Evolutionary conservation across 208 protist species (phyloP).

Genomic region (Wallacemonas sp.): DNA sequence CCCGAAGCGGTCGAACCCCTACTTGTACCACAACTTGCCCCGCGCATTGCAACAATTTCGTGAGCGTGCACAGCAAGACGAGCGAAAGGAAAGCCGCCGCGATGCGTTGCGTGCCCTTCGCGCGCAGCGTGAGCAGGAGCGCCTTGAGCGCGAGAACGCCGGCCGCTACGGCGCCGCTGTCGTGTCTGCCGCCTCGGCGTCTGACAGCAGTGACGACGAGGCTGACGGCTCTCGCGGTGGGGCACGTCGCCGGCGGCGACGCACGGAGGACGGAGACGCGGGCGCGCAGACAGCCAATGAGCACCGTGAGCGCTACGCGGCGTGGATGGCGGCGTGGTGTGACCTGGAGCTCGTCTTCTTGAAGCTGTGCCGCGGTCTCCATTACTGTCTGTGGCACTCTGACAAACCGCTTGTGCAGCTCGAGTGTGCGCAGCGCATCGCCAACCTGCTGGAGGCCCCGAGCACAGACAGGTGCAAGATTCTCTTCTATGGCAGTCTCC

Average conservation of each 20-base stretch:
- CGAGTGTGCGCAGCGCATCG: slow-evolving; percentile 75
- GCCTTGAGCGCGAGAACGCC: slow-evolving; percentile 22
- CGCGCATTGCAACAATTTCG: slow-evolving; percentile 37
- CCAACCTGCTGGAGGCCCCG: slow-evolving; percentile 49
- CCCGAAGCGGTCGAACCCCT: slow-evolving; percentile 35
- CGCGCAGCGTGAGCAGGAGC: slow-evolving; percentile 29
- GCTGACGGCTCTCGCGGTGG: too few species aligned
- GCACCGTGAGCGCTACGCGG: slow-evolving; percentile 47
- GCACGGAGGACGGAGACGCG: not conserved
- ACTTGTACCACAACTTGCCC: slow-evolving; percentile 63
- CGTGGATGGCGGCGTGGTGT: slow-evolving; percentile 66
- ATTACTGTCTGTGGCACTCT: slow-evolving; percentile 91
- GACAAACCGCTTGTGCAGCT: slow-evolving; percentile 92
- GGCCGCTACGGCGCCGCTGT: slow-evolving; percentile 32
- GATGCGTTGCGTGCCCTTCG: slow-evolving; percentile 30
- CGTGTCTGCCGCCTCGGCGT: not conserved
- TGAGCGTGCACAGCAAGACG: slow-evolving; percentile 27
- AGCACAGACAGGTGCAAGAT: slow-evolving; percentile 44
- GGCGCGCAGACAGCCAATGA: slow-evolving; percentile 4
- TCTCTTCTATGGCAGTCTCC: slow-evolving; percentile 69
- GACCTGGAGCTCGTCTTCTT: slow-evolving; percentile 80
- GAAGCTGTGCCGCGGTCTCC: slow-evolving; percentile 84
- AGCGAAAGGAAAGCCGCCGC: slow-evolving; percentile 28
- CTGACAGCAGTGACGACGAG: slow-evolving; percentile 7
- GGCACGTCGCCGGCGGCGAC: not conserved